These are phyloP conservation scores for Phascolomyces articulosus DNA, from an alignment of 371 early-diverging fungal genomes.

Conservation along the genomic window DNA sequence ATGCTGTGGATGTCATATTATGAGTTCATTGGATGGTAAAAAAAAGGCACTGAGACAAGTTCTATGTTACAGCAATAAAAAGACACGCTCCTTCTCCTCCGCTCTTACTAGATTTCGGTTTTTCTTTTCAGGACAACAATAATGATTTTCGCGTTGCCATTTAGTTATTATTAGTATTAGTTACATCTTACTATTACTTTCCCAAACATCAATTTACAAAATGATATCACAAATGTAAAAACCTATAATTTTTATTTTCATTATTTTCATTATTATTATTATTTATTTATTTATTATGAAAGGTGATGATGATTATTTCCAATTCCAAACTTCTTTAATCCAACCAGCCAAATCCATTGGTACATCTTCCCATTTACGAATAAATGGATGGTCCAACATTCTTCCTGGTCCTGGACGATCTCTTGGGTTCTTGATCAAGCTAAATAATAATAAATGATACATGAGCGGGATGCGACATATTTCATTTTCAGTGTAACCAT, in stretches of 20 bases:
- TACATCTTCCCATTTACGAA: conserved; percentile 52
- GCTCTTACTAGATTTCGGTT: too few relatives aligned
- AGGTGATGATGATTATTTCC: too few relatives aligned
- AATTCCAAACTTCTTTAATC: conserved; percentile 64
- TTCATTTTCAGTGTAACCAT: too few relatives aligned
- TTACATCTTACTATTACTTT: too few relatives aligned
- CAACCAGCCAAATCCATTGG: conserved; percentile 51
- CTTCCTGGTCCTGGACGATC: conserved; percentile 79
- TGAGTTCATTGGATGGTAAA: background rate
- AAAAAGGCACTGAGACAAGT: background rate
- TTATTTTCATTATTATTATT: too few relatives aligned
- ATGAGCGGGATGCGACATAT: conserved; percentile 34
- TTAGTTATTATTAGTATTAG: too few relatives aligned
- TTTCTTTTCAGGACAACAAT: too few relatives aligned
- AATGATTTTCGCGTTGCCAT: too few relatives aligned
- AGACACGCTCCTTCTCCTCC: background rate
- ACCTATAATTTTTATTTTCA: too few relatives aligned
- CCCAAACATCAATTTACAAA: too few relatives aligned
- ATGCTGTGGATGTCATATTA: conserved; percentile 19
- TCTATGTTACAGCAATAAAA: background rate
- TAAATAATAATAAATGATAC: conserved; percentile 32
- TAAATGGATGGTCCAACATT: conserved; percentile 72
- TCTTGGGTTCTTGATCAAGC: conserved; percentile 80
- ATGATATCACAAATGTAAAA: too few relatives aligned
- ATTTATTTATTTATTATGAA: too few relatives aligned